These are phyloP conservation scores for Wickerhamomyces sp. DNA, from an alignment of 1,139 yeast genomes.

Conservation along the genomic window DNA sequence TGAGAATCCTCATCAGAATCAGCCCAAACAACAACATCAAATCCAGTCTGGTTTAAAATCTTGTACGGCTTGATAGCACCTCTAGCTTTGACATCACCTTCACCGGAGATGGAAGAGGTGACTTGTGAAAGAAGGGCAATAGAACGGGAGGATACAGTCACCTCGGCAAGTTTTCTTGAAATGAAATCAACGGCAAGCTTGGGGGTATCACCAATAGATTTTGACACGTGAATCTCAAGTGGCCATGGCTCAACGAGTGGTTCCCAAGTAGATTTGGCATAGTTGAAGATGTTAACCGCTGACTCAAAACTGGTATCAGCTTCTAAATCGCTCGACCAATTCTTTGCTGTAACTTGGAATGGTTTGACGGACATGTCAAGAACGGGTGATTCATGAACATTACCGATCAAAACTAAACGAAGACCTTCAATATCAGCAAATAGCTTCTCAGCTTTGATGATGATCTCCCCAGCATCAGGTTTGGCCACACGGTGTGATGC, in stretches of 20 bases:
- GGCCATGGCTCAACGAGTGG: slow-evolving; percentile 91
- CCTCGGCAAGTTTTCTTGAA: slow-evolving; percentile 71
- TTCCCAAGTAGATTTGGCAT: slow-evolving; percentile 94
- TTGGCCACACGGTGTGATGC: slow-evolving; percentile 12
- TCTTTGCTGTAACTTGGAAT: slow-evolving; percentile 63
- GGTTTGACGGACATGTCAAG: slow-evolving; percentile 75
- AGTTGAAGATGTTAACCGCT: slow-evolving; percentile 77
- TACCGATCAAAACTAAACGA: slow-evolving; percentile 85
- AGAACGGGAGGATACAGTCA: slow-evolving; percentile 78
- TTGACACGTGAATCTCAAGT: slow-evolving; percentile 65
- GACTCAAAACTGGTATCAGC: slow-evolving; percentile 69
- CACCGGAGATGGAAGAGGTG: slow-evolving; percentile 49
- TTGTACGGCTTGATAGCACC: slow-evolving; percentile 82
- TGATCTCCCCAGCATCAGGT: slow-evolving; percentile 31
- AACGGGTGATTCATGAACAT: slow-evolving; percentile 89
- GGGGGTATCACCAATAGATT: slow-evolving; percentile 28
- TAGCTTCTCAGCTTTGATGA: slow-evolving; percentile 69
- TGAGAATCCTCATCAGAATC: slow-evolving; percentile 33
- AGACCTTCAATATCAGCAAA: slow-evolving; percentile 73
- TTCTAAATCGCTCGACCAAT: slow-evolving; percentile 87
- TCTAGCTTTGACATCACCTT: slow-evolving; percentile 54
- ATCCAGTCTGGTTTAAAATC: slow-evolving; percentile 82
- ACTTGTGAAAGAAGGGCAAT: slow-evolving; percentile 73
- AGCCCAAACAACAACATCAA: slow-evolving; percentile 72
- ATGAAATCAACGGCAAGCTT: slow-evolving; percentile 51